Base-by-base conservation (phyloP, 805 yeast genomes). In the Scheffersomyces lignosus region DNA sequence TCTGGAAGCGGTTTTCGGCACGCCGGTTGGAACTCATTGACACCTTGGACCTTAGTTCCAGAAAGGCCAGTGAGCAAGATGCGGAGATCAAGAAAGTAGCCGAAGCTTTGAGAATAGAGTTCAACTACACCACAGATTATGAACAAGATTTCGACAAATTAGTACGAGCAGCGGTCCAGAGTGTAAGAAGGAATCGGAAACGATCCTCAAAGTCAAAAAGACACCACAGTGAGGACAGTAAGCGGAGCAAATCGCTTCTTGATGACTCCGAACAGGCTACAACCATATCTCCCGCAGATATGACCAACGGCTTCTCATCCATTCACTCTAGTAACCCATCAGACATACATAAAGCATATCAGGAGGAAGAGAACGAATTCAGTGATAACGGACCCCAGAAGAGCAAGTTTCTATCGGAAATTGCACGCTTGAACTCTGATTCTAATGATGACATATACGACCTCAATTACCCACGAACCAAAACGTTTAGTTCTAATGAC, bases 11-110 rank as follows among this genome's bases (percentile, higher is more conserved):
- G 49, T 91, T 93, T 58, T 83, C 93, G n/a, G 87, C 95, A 1
- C 72, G 98, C 38, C 69, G 99, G 41, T 69, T 93, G 16, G 96
- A 89, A 61, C 71, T 93, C 37, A 93, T 93, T 28, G 97, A 90
- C 55, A 77, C 84, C 15, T 71, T 83, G 43, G 70, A 77, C 33
- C 63, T 80, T 38, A 75, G 80, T 44, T 64, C 77, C 14, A 77
- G 78, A 45, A 90, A 89, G 66, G 98, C 98, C 6, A 78, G 88
- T 39, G 98, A 93, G 56, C 99, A 91, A 59, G 97, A 91, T 48
- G 78, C 75, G 18, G 83, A 83, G 47, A 89, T 93, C 31, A 71
- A 73, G 33, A 75, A 77, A 34, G 93, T 95, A 25, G 96, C 98
- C 0, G 76, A 77, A 33, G 73, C 83, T 3, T 66, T 91, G 31